phyloP scores from a whole-genome alignment of 2,329 filamentous ascomycete genomes.

The Curvularia eragrostidis region DNA sequence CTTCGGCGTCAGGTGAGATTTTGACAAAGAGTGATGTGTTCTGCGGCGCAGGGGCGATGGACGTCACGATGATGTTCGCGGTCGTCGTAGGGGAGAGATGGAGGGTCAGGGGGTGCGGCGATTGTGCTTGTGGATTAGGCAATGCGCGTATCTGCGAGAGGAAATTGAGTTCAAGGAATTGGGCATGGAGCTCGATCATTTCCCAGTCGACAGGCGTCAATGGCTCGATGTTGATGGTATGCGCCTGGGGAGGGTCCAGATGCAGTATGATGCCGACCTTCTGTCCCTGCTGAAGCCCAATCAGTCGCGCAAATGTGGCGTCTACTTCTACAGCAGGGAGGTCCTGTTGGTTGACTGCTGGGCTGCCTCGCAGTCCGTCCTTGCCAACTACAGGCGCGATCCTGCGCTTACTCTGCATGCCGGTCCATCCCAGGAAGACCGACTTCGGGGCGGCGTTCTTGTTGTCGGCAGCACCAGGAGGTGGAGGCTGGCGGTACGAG shows the following conservation, averaged over 20 bases:
- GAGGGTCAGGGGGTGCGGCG: slow-evolving; percentile 81
- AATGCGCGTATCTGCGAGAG: slow-evolving; percentile 90
- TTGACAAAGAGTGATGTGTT: slow-evolving; percentile 82
- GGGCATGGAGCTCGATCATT: slow-evolving; percentile 96
- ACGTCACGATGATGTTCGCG: slow-evolving; percentile 85
- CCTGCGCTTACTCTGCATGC: slow-evolving; percentile 92
- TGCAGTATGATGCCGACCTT: slow-evolving; percentile 76
- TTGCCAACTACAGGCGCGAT: slow-evolving; percentile 74
- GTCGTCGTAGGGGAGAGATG: slow-evolving; percentile 96
- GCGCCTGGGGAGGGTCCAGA: slow-evolving; percentile 85
- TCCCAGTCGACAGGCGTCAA: slow-evolving; percentile 97
- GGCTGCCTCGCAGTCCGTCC: slow-evolving; percentile 71
- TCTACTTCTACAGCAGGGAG: slow-evolving; percentile 83
- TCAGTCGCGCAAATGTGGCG: slow-evolving; percentile 76
- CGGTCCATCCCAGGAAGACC: slow-evolving; percentile 93
- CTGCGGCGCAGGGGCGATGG: slow-evolving; percentile 76
- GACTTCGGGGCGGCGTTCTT: slow-evolving; percentile 62
- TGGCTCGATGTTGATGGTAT: slow-evolving; percentile 96
- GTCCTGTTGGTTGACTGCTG: slow-evolving; percentile 74
- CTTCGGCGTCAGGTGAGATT: slow-evolving; percentile 91
- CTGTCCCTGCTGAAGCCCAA: slow-evolving; percentile 81
- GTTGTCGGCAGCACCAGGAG: slow-evolving; percentile 50
- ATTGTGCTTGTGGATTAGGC: slow-evolving; percentile 75
- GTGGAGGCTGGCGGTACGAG: slow-evolving; percentile 69
- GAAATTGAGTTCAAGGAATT: slow-evolving; percentile 92